These are phyloP conservation scores for Pythium grandisporangium DNA, from an alignment of 352 stramenopile species.

Conservation along the genomic window DNA sequence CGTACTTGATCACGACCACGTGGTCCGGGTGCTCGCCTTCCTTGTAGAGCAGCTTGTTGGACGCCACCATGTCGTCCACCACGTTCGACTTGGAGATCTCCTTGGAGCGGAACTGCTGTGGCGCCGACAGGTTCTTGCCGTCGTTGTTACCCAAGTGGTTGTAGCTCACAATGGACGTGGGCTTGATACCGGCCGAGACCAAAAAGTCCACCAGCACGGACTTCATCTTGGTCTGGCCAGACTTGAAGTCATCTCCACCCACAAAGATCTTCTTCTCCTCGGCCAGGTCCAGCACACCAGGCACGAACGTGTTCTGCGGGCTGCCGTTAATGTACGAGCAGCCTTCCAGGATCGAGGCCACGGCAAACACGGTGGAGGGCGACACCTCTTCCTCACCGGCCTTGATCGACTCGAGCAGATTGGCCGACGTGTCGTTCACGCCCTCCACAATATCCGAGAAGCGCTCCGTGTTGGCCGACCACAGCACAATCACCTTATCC, in stretches of 20 bases:
- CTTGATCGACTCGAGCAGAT: conserved; percentile 95
- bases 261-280: conserved; percentile 95
- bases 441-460: conserved; percentile 97
- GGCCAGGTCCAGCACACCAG: conserved; percentile 94
- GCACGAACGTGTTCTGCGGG: conserved; percentile 99
- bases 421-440: conserved; percentile 97
- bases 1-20: conserved; percentile 99
- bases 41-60: conserved; percentile 96
- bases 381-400: conserved; percentile 92
- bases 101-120: conserved; percentile 99
- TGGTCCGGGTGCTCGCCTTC: conserved; percentile 98
- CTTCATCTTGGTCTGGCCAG: conserved; percentile 99
- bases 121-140: conserved; percentile 98
- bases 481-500: conserved; percentile 99
- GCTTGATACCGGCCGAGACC: conserved; percentile 98
- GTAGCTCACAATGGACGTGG: conserved; percentile 98
- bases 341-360: conserved; percentile 97
- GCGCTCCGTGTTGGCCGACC: conserved; percentile 99
- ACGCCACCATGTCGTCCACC: conserved; percentile 98
- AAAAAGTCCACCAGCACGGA: conserved; percentile 99
- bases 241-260: conserved; percentile 99
- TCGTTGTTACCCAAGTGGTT: conserved; percentile 99
- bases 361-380: conserved; percentile 97
- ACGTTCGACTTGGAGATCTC: conserved; percentile 99
- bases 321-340: conserved; percentile 99